A percentile compares a stretch with the other conserved stretches of the same genome.
Conservation (phyloP, 768 basidiomycete genomes). For the Lactifluus subvellereus region DNA sequence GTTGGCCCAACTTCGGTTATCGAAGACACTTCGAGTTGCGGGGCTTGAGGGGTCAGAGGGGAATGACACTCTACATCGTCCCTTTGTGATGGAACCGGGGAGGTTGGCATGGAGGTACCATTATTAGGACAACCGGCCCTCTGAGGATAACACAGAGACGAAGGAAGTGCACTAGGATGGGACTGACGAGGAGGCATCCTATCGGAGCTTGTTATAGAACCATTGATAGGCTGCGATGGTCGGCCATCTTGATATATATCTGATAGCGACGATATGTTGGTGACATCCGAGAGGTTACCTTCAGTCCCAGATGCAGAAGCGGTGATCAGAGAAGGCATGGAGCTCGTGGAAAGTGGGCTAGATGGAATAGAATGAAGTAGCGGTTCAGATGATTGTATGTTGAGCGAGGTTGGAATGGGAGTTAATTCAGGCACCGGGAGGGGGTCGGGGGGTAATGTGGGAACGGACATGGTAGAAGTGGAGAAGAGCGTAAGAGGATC, state of each 20-base stretch:
- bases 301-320: background rate
- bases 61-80: background rate
- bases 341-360: background rate
- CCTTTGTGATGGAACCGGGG: background rate
- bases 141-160: background rate
- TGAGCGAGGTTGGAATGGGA: background rate
- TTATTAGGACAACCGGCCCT: background rate
- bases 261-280: background rate
- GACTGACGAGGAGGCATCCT: conserved; percentile 2
- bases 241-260: background rate
- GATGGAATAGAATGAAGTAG: conserved; percentile 4
- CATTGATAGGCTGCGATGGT: background rate
- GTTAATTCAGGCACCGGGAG: background rate
- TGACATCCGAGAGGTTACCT: background rate
- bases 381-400: background rate
- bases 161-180: background rate
- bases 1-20: background rate
- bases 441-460: background rate
- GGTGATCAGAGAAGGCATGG: background rate
- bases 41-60: background rate
- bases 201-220: background rate
- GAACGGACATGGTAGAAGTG: background rate
- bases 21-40: background rate
- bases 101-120: background rate
- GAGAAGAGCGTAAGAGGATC: background rate